Percentiles rank a stretch among this genome's conserved stretches.
Evolutionary conservation across 495 filamentous ascomycete genomes (phyloP).

Genomic region (Aspergillus diversus): DNA sequence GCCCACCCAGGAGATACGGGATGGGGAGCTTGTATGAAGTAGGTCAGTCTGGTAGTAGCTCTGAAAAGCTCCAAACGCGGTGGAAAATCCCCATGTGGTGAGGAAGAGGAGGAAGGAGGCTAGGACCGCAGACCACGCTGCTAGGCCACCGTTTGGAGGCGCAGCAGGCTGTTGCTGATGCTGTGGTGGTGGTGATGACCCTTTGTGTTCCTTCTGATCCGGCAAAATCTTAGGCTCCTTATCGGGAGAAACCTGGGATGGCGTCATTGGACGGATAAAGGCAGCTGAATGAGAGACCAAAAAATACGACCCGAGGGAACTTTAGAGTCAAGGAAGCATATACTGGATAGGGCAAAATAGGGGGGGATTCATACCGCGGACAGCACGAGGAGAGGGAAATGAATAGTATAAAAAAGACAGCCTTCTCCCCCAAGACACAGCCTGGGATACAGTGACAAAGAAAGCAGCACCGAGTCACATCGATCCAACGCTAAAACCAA

Average conservation of each 20-base stretch:
- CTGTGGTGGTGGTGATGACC: neutral
- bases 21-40: slow-evolving; percentile 31
- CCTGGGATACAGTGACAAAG: neutral
- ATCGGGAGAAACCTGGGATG: neutral
- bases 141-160: slow-evolving; percentile 14
- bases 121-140: slow-evolving; percentile 13
- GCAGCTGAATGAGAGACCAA: too few relatives aligned
- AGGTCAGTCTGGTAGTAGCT: slow-evolving; percentile 42
- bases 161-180: neutral
- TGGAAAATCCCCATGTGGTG: slow-evolving; percentile 52
- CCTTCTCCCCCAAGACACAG: neutral
- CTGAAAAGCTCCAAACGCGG: slow-evolving; percentile 59
- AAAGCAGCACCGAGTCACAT: neutral
- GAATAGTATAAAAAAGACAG: neutral
- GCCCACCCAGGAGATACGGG: slow-evolving; percentile 54
- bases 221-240: neutral
- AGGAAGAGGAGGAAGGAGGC: slow-evolving; percentile 9
- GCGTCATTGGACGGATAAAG: neutral
- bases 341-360: neutral
- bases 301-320: too few relatives aligned
- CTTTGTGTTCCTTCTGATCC: neutral
- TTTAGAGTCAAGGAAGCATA: too few relatives aligned
- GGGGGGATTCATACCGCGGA: neutral
- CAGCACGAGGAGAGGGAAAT: neutral
- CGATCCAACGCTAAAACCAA: neutral